A percentile compares a stretch with the other conserved stretches of the same genome.
phyloP scores from a whole-genome alignment of 2,329 filamentous ascomycete species.

The Calonectria pseudoreteaudii region DNA sequence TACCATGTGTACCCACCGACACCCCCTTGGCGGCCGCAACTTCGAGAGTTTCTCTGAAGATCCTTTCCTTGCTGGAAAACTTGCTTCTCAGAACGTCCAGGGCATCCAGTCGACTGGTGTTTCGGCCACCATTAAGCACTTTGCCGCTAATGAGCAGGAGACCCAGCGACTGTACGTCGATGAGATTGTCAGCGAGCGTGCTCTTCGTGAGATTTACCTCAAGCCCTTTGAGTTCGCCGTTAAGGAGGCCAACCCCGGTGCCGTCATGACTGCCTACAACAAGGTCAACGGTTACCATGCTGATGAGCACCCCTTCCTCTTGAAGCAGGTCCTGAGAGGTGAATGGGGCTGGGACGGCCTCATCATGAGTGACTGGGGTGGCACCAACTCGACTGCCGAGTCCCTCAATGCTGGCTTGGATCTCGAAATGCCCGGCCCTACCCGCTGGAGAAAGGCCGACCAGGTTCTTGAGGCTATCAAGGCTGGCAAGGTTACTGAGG shows the following conservation, averaged over 20 bases:
- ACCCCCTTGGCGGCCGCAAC: conserved; percentile 5
- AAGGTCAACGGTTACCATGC: conserved; percentile 53
- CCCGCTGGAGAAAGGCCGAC: conserved; percentile 22
- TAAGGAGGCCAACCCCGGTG: conserved; percentile 49
- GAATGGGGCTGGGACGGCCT: conserved; percentile 53
- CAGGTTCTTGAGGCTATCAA: conserved; percentile 20
- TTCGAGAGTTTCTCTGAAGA: conserved; percentile 10
- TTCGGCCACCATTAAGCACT: conserved; percentile 24
- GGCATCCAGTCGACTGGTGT: conserved; percentile 39
- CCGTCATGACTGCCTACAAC: conserved; percentile 43
- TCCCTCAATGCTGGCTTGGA: conserved; percentile 38
- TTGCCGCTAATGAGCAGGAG: conserved; percentile 48
- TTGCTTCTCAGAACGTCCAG: not conserved
- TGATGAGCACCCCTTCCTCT: conserved; percentile 27
- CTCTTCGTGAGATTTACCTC: conserved; percentile 38
- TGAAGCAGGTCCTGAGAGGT: conserved; percentile 46
- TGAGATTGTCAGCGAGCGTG: conserved; percentile 22
- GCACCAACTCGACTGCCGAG: conserved; percentile 39
- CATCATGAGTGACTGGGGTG: conserved; percentile 40
- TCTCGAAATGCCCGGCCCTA: conserved; percentile 49
- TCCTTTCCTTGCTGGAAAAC: conserved; percentile 4
- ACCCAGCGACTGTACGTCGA: conserved; percentile 25
- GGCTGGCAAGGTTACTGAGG: conserved; percentile 12
- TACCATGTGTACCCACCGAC: conserved; percentile 3
- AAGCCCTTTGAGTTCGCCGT: conserved; percentile 52